Percentiles rank a stretch among this genome's conserved stretches.
Conservation (phyloP, 768 basidiomycete genomes). For the Dentipellis sp. region DNA sequence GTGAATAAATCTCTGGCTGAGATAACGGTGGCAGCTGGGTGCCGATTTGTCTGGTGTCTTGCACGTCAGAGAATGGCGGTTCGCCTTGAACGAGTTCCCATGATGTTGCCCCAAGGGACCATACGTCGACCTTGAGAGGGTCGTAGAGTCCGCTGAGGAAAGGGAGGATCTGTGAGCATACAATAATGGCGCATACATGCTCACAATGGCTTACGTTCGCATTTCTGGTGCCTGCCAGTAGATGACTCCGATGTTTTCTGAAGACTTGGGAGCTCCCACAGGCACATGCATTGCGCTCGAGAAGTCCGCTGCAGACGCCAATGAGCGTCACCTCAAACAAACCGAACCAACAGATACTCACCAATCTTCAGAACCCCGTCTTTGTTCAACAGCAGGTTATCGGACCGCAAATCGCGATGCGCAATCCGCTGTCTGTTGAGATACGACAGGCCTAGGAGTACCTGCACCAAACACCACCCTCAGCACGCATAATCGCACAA, state of each 20-base stretch:
- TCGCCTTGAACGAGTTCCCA: conserved; percentile 13
- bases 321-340: not conserved
- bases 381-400: conserved; percentile 67
- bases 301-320: conserved; percentile 52
- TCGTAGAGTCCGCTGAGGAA: conserved; percentile 12
- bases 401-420: conserved; percentile 78
- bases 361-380: conserved; percentile 68
- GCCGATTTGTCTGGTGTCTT: conserved; percentile 8
- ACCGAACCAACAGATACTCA: conserved; percentile 24
- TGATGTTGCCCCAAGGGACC: conserved; percentile 14
- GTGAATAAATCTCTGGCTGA: conserved; percentile 10
- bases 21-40: conserved; percentile 11
- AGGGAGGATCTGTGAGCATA: not conserved
- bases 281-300: conserved; percentile 62
- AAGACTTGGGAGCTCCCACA: conserved; percentile 37
- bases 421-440: conserved; percentile 59
- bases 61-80: conserved; percentile 11
- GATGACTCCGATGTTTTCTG: conserved; percentile 58
- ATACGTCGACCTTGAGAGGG: conserved; percentile 14
- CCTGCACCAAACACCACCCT: conserved; percentile 27
- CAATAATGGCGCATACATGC: not conserved
- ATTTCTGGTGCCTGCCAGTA: conserved; percentile 88
- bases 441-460: conserved; percentile 56
- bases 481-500: not conserved
- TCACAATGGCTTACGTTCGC: conserved; percentile 41